Conservation (phyloP, 176 grass and related monocot species). For the Zoysia japonica region DNA sequence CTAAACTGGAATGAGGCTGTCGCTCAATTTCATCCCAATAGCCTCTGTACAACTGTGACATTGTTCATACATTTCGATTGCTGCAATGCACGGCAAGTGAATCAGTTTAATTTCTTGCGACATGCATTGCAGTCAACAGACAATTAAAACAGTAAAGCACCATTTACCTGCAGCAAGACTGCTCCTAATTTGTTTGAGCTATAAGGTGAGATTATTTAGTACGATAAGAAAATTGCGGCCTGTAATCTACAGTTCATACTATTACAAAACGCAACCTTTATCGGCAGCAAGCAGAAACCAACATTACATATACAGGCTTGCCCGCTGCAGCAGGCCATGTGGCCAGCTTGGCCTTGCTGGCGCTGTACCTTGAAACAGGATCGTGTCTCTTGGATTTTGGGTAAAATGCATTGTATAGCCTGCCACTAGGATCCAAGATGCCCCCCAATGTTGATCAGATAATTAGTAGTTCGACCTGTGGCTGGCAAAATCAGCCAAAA, state of each 20-base stretch:
- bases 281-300: neutral
- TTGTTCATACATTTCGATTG: neutral
- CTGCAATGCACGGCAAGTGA: neutral
- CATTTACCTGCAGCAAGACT: neutral
- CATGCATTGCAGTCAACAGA: neutral
- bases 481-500: slow-evolving; percentile 19
- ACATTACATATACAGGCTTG: neutral
- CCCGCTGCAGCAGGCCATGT: neutral
- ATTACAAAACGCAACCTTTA: neutral
- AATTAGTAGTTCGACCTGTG: slow-evolving; percentile 2
- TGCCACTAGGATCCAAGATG: slow-evolving; percentile 37
- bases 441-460: slow-evolving; percentile 37
- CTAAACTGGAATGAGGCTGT: neutral
- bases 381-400: slow-evolving; percentile 28
- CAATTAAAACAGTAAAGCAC: neutral
- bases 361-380: slow-evolving; percentile 40
- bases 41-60: neutral
- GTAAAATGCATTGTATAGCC: slow-evolving; percentile 36
- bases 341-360: neutral
- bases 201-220: neutral
- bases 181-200: neutral
- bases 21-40: neutral
- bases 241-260: neutral
- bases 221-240: neutral
- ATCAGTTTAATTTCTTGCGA: neutral